Base-by-base conservation (phyloP, 208 protist species). In the Leptomonas pyrrhocoris region DNA sequence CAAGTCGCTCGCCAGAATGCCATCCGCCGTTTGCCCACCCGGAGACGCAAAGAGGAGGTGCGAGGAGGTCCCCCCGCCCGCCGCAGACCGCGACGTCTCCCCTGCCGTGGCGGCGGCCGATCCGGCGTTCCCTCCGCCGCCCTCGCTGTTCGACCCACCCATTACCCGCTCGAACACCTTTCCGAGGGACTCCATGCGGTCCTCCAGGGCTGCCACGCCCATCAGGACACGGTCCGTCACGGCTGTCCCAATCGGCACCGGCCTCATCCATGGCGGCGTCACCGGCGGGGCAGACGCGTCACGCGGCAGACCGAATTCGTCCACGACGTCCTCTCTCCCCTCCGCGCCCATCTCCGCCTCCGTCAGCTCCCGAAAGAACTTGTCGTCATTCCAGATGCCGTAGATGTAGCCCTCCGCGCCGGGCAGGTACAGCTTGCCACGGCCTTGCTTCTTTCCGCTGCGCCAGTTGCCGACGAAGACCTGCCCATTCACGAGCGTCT, bases 291-390 rank as follows among this genome's bases (percentile, higher is more conserved):
- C 61, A 23, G 71, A 49, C 21, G 62, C 19, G 15, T 70, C 70
- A 42, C 60, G 61, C 7, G 72, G 70, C 8, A 82, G 7, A 18
- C 74, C 76, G 38, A 79, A 70, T 53, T 77, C 40, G 51, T 85
- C 83, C 50, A 77, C 73, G 21, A 73, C 42, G 48, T 80, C 77
- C 55, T 61, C 59, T 38, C 71, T 73, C 19, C 54, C 77, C 4
- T 78, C 71, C 31, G 23, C 65, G n/a, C 68, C 65, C 73, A 81
- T 73, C 73, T 90, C 84, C 43, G 69, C 51, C 46, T 54, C 53
- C 31, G 79, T 89, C 30, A 90, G 65, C 80, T 93, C 88, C 50
- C 84, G 80, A 36, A 90, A 83, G 67, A 90, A 90, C 57, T 80
- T 75, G 63, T 89, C 80, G 34, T 81, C 50, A 68, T 88, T 76